These are phyloP conservation scores for Pleurotus ostreatus DNA, from an alignment of 768 basidiomycete species.

Conservation along the genomic window DNA sequence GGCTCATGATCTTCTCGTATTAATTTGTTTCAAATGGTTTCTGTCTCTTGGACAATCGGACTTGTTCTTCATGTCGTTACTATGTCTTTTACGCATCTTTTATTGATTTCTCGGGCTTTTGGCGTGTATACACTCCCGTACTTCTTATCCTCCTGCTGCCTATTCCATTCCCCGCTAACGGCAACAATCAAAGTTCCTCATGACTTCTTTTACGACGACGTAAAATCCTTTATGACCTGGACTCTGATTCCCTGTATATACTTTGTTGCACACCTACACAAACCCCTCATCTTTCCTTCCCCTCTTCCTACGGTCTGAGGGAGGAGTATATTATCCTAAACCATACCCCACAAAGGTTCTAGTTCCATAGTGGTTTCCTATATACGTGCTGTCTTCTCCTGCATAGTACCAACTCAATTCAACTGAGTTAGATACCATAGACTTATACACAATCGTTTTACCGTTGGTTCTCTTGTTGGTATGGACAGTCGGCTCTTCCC, in stretches of 20 bases:
- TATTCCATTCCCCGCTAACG: background rate
- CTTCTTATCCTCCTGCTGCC: background rate
- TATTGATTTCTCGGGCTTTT: background rate
- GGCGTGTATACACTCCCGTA: background rate
- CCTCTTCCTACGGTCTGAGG: too few relatives aligned
- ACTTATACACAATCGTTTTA: too few relatives aligned
- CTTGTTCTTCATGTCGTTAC: background rate
- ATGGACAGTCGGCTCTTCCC: too few relatives aligned
- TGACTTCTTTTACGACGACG: background rate
- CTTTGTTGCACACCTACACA: background rate
- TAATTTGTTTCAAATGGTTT: conserved; percentile 18
- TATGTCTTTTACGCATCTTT: background rate
- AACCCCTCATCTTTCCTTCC: too few relatives aligned
- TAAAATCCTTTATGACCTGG: background rate
- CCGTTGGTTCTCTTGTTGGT: too few relatives aligned
- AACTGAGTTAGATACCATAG: too few relatives aligned
- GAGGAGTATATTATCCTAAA: too few relatives aligned
- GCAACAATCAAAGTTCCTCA: background rate
- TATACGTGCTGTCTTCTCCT: too few relatives aligned
- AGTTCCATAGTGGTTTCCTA: too few relatives aligned
- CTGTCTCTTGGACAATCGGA: background rate
- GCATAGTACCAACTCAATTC: too few relatives aligned
- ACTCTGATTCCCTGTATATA: background rate
- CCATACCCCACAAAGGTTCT: too few relatives aligned
- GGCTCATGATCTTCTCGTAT: conserved; percentile 80